Percentiles rank a stretch among this genome's conserved stretches.
phyloP scores from a whole-genome alignment of 768 basidiomycete genomes.

The Hemileccinum impolitum region DNA sequence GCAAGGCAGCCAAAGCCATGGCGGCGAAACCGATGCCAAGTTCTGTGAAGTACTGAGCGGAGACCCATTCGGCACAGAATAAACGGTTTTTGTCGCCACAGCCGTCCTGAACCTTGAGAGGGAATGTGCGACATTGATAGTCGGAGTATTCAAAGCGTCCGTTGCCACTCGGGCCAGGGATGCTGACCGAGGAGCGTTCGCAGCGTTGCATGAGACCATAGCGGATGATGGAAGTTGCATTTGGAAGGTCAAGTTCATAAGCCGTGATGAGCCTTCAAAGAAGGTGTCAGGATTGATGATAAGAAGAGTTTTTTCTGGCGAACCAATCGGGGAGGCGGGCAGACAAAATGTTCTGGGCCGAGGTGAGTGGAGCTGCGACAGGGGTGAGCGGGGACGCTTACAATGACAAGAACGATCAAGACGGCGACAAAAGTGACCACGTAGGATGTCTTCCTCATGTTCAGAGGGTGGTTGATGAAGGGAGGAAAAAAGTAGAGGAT shows the following conservation, averaged over 20 bases:
- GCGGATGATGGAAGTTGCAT: slow-evolving; percentile 45
- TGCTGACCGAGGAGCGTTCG: slow-evolving; percentile 44
- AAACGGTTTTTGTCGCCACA: slow-evolving; percentile 51
- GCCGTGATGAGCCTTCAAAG: slow-evolving; percentile 41
- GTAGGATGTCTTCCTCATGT: slow-evolving; percentile 71
- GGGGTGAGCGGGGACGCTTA: slow-evolving; percentile 31
- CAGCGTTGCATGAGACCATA: slow-evolving; percentile 63
- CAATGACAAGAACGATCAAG: slow-evolving; percentile 46
- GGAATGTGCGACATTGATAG: slow-evolving; percentile 65
- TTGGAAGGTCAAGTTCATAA: slow-evolving; percentile 38
- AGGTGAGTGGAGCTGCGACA: neutral
- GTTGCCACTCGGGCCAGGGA: slow-evolving; percentile 42
- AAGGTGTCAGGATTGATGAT: slow-evolving; percentile 19
- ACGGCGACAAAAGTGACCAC: slow-evolving; percentile 60
- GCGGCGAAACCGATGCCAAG: slow-evolving; percentile 62
- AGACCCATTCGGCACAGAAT: slow-evolving; percentile 69
- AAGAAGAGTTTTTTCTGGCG: slow-evolving; percentile 25
- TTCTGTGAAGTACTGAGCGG: slow-evolving; percentile 64
- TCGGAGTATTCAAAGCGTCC: slow-evolving; percentile 49
- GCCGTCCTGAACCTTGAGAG: slow-evolving; percentile 44
- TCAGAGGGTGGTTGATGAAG: neutral
- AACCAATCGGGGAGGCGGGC: slow-evolving; percentile 63
- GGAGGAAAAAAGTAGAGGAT: neutral
- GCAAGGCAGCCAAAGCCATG: slow-evolving; percentile 53
- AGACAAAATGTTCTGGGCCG: slow-evolving; percentile 53